Evolutionary conservation across 192 early-diverging fungal species (phyloP).

Genomic region (Jimgerdemannia lactiflua): DNA sequence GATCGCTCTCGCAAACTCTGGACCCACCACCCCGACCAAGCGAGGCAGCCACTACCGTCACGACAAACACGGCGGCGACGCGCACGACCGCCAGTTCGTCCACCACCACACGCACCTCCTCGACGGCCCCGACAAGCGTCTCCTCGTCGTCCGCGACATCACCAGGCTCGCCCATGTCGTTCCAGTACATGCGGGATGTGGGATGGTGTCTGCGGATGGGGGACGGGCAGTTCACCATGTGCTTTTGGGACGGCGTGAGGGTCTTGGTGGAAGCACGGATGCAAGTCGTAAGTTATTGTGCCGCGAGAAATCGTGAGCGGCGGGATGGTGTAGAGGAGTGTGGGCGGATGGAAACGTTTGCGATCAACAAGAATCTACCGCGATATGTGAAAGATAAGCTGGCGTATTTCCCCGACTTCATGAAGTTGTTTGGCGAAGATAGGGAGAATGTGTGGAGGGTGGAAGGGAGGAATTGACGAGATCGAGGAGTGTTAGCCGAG

Average conservation of each 20-base stretch:
- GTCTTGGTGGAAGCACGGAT: conserved; percentile 26
- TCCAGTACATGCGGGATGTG: conserved; percentile 35
- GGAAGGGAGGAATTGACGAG: too few species aligned
- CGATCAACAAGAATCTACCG: too few species aligned
- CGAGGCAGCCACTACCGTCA: neutral
- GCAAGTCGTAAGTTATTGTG: conserved; percentile 13
- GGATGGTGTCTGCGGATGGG: conserved; percentile 36
- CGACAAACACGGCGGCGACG: conserved; percentile 6
- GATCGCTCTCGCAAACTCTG: neutral
- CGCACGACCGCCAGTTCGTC: conserved; percentile 3
- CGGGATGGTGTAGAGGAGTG: too few species aligned
- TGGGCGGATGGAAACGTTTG: too few species aligned
- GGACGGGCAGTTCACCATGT: conserved; percentile 21
- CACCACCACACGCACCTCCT: neutral
- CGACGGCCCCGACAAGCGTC: conserved; percentile 1
- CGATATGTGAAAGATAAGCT: too few species aligned
- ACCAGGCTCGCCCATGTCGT: conserved; percentile 10
- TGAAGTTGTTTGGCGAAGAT: too few species aligned
- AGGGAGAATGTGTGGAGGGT: too few species aligned
- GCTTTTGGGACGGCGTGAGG: conserved; percentile 39
- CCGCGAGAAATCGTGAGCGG: too few species aligned
- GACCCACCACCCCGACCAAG: too few species aligned
- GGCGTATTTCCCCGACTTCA: too few species aligned
- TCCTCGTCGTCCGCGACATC: conserved; percentile 18
- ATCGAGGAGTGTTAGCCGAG: too few species aligned